Evolutionary conservation across 805 yeast genomes (phyloP).

Genomic region (Candida insectorum): DNA sequence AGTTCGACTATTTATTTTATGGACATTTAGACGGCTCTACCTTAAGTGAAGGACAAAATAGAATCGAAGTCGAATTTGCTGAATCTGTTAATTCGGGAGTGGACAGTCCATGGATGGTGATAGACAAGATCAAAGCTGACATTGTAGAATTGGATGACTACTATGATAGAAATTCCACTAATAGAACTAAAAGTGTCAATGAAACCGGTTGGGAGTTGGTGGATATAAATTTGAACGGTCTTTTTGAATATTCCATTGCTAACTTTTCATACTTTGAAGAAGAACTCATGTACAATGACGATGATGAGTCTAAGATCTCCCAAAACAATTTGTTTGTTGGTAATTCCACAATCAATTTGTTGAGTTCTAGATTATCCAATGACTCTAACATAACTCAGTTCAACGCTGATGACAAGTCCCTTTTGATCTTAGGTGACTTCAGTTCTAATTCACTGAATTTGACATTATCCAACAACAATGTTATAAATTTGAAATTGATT

Average conservation of each 20-base stretch:
- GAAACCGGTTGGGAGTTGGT: constrained; percentile 13
- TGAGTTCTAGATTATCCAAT: constrained; percentile 26
- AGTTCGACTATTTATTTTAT: constrained; percentile 72
- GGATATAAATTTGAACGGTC: constrained; percentile 56
- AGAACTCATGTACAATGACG: constrained; percentile 19
- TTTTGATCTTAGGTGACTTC: constrained; percentile 49
- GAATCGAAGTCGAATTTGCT: constrained; percentile 26
- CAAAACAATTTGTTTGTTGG: constrained; percentile 36
- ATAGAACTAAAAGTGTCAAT: constrained; percentile 19
- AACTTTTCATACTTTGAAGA: constrained; percentile 52
- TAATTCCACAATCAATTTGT: constrained; percentile 35
- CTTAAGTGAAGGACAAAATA: constrained; percentile 22
- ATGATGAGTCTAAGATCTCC: constrained; percentile 19
- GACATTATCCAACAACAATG: constrained; percentile 23
- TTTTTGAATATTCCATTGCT: constrained; percentile 75
- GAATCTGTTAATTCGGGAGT: constrained; percentile 18
- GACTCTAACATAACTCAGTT: constrained; percentile 36
- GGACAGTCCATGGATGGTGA: constrained; percentile 53
- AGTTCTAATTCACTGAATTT: constrained; percentile 26
- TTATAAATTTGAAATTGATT: constrained; percentile 23
- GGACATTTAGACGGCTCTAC: constrained; percentile 61
- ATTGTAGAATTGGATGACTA: constrained; percentile 46
- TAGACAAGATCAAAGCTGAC: constrained; percentile 58
- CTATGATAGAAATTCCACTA: constrained; percentile 21
- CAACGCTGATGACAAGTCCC: constrained; percentile 22